phyloP scores from a whole-genome alignment of 208 protist species.

The Trypanosoma theileri region DNA sequence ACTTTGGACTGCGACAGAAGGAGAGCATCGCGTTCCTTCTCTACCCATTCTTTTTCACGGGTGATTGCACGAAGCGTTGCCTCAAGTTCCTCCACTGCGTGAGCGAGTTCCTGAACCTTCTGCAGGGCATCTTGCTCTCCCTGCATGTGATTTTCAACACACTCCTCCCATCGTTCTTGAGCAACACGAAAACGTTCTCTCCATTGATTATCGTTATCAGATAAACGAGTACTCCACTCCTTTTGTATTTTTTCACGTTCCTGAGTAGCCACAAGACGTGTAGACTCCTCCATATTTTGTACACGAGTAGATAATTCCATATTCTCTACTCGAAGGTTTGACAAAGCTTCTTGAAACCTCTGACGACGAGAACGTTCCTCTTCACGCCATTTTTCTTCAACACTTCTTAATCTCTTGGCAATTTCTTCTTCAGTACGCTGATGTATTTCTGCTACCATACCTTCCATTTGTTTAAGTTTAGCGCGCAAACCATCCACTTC shows the following conservation, averaged over 20 bases:
- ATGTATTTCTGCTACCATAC: slow-evolving; percentile 14
- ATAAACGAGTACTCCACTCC: slow-evolving; percentile 43
- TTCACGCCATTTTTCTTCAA: slow-evolving; percentile 31
- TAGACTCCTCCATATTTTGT: slow-evolving; percentile 23
- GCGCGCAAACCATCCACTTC: slow-evolving; percentile 38
- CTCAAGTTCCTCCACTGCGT: slow-evolving; percentile 42
- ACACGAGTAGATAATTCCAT: slow-evolving; percentile 35
- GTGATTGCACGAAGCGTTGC: slow-evolving; percentile 36
- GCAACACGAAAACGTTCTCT: slow-evolving; percentile 41
- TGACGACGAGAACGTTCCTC: slow-evolving; percentile 41
- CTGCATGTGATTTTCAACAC: slow-evolving; percentile 31
- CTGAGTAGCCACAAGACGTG: neutral
- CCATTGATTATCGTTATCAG: slow-evolving; percentile 56
- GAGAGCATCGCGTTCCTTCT: slow-evolving; percentile 29
- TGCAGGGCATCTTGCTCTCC: slow-evolving; percentile 37
- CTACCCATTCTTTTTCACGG: slow-evolving; percentile 24
- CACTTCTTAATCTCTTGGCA: slow-evolving; percentile 25
- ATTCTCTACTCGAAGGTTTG: slow-evolving; percentile 51
- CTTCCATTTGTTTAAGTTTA: slow-evolving; percentile 32
- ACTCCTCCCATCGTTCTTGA: slow-evolving; percentile 42
- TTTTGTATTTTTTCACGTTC: slow-evolving; percentile 24
- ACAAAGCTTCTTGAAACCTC: slow-evolving; percentile 52
- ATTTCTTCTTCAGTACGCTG: slow-evolving; percentile 17
- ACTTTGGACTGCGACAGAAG: neutral
- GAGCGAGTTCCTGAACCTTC: slow-evolving; percentile 46